phyloP scores from a whole-genome alignment of 768 basidiomycete species.

The Leucogyrophana mollusca region DNA sequence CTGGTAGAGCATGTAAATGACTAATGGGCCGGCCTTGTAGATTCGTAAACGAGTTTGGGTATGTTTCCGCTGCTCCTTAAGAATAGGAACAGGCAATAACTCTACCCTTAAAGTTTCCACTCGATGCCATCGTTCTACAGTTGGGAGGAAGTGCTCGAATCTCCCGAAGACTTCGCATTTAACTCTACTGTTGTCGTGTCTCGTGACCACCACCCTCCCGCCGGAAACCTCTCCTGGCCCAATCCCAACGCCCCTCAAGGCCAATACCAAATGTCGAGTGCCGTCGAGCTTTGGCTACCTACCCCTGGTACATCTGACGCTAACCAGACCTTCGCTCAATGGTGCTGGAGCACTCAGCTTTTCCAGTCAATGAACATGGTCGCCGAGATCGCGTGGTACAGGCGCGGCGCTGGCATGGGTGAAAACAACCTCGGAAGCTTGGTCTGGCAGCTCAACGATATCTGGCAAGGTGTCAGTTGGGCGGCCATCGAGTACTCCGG shows the following conservation, averaged over 20 bases:
- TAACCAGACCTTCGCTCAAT: constrained; percentile 61
- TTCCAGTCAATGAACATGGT: constrained; percentile 61
- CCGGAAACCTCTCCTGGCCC: constrained; percentile 50
- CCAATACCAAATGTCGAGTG: constrained; percentile 50
- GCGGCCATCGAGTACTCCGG: constrained; percentile 56
- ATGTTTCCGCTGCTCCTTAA: constrained; percentile 7
- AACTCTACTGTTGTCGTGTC: constrained; percentile 57
- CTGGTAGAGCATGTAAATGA: neutral
- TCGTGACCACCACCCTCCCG: constrained; percentile 55
- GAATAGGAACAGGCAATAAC: neutral
- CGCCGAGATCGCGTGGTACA: constrained; percentile 59
- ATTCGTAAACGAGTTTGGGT: constrained; percentile 63
- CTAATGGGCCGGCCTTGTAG: constrained; percentile 19
- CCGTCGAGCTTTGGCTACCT: constrained; percentile 55
- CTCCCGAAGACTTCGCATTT: constrained; percentile 52
- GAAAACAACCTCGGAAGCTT: constrained; percentile 60
- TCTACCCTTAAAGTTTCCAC: constrained; percentile 46
- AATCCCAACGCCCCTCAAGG: constrained; percentile 55
- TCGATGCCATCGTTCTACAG: constrained; percentile 63
- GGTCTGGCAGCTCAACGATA: constrained; percentile 61
- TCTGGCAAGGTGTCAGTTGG: constrained; percentile 61
- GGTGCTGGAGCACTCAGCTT: constrained; percentile 62
- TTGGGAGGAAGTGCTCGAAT: constrained; percentile 55
- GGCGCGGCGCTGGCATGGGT: constrained; percentile 54
- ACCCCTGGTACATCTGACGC: constrained; percentile 45